A percentile compares a stretch with the other conserved stretches of the same genome.
These are phyloP conservation scores for Funneliformis caledonium DNA, from an alignment of 371 early-diverging fungal genomes.

Conservation along the genomic window DNA sequence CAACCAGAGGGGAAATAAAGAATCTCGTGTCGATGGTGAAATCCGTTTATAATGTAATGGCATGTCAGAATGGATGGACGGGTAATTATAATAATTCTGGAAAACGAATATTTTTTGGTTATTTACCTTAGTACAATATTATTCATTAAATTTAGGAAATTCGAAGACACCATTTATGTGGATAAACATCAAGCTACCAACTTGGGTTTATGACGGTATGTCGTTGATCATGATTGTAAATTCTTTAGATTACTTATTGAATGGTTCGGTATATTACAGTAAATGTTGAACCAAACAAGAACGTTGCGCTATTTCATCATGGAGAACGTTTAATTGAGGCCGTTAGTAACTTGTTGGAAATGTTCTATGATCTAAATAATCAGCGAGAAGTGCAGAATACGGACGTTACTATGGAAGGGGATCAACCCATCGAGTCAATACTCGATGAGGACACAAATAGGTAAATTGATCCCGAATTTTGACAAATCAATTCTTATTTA, in stretches of 20 bases:
- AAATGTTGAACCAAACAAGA: slow-evolving; percentile 23
- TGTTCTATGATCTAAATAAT: not conserved
- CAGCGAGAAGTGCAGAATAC: not conserved
- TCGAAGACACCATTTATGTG: slow-evolving; percentile 11
- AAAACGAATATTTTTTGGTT: not conserved
- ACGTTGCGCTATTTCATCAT: slow-evolving; percentile 11
- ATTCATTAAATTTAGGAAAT: not conserved
- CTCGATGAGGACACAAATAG: not conserved
- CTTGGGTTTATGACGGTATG: slow-evolving; percentile 17
- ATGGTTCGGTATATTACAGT: not conserved
- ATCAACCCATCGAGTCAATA: not conserved
- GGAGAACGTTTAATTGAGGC: not conserved
- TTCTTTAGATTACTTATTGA: not conserved
- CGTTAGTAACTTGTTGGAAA: not conserved
- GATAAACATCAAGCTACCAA: slow-evolving; percentile 22
- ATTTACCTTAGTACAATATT: not conserved
- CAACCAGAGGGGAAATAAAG: slow-evolving; percentile 13
- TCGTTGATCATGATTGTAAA: not conserved
- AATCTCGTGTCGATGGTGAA: slow-evolving; percentile 2
- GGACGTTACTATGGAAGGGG: not conserved
- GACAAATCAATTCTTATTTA: no score
- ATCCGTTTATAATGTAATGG: not conserved
- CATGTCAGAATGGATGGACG: not conserved
- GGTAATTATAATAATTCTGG: not conserved
- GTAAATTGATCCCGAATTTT: not conserved